Conservation (phyloP, 164 flowering plant genomes). For the Nelumbo lutea region DNA sequence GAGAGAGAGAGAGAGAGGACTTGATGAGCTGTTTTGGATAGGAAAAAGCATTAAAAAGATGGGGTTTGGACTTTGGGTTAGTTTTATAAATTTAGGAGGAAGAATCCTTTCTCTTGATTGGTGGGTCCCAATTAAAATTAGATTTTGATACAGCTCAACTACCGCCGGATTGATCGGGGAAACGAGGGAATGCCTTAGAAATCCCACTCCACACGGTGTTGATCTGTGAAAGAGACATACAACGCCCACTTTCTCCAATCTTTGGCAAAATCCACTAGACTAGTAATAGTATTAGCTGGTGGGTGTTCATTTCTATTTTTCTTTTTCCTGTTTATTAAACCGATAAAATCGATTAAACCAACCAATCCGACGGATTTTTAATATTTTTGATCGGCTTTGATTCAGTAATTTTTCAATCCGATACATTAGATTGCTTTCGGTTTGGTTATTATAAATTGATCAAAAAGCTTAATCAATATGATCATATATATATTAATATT, state of each 20-base stretch:
- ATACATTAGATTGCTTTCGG: too few relatives aligned
- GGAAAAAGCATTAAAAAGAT: neutral
- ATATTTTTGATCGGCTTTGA: too few relatives aligned
- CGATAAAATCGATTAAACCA: too few relatives aligned
- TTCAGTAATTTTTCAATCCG: too few relatives aligned
- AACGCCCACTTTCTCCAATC: slow-evolving; percentile 23
- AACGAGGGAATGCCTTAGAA: slow-evolving; percentile 2
- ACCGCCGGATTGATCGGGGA: slow-evolving; percentile 16
- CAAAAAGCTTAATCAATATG: too few relatives aligned
- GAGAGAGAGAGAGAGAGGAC: neutral
- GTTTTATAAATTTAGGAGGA: neutral
- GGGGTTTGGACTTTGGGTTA: slow-evolving; percentile 4
- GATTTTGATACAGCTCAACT: slow-evolving; percentile 17
- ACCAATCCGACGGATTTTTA: too few relatives aligned
- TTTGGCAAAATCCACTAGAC: slow-evolving; percentile 15
- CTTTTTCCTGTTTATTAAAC: too few relatives aligned
- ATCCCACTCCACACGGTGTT: neutral
- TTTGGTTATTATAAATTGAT: too few relatives aligned
- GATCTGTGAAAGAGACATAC: slow-evolving; percentile 14
- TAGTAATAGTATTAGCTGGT: too few relatives aligned
- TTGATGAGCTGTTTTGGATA: neutral
- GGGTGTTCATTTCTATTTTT: too few relatives aligned
- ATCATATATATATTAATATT: too few relatives aligned
- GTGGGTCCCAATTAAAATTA: slow-evolving; percentile 4
- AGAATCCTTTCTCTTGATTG: neutral